Base-by-base conservation (phyloP, 2,329 filamentous ascomycete genomes). In the Penicillium sp. region DNA sequence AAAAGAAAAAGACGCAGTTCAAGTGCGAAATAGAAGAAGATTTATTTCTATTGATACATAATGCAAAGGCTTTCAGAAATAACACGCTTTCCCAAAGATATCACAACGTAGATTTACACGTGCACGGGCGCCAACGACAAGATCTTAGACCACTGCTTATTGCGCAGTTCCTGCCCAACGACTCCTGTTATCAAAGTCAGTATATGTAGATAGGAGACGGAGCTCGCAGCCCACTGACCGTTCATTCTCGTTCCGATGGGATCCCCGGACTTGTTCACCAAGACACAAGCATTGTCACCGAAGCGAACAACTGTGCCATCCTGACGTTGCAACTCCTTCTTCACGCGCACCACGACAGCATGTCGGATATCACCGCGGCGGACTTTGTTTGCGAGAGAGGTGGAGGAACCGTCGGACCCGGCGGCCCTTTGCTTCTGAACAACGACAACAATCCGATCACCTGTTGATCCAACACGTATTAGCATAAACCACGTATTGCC, bases 71-170 rank as follows among this genome's bases (percentile, higher is more conserved):
- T 69, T 62, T 48, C 58, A 63, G 60, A 65, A 56, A 54, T 63
- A 59, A 65, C 48, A 52, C 64, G 62, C 62, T 66, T 64, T 62
- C 53, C 58, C 63, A 51, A 49, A 52, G 48, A 36, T 56, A 53
- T 45, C 51, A 51, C 49, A 50, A 39, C 33, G 61, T 70, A 70
- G 70, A 70, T 65, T 74, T 82, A 89, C 71, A 89, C 76, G 74
- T 89, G 85, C 83, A 88, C 85, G 43, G 94, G 93, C 49, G 94
- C 94, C 81, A 99, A 84, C 64, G 90, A 95, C 70, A 99, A 76
- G 66, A 99, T 97, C 84, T 97, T 99, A 66, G 91, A 95, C 94
- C 94, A 99, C 77, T 95, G 88, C 81, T 89, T 94, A 70, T 89
- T 85, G 71, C 89, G 86, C 73, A 99, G 76, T 79, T 99, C 94